phyloP scores from a whole-genome alignment of 768 basidiomycete genomes.

The Russula foetens region DNA sequence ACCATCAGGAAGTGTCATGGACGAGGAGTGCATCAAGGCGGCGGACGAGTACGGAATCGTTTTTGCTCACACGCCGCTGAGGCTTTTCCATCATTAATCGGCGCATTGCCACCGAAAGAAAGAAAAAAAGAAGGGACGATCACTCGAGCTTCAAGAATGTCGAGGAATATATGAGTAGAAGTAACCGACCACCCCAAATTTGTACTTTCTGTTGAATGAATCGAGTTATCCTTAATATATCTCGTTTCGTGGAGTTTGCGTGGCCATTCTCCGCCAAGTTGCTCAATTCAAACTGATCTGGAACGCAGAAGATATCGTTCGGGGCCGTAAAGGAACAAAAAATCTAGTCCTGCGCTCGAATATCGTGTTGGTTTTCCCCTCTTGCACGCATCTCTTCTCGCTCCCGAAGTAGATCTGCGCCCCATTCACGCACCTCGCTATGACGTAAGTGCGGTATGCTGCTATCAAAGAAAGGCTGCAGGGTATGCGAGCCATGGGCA shows the following conservation, averaged over 20 bases:
- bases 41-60: constrained; percentile 91
- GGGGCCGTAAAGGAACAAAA: not conserved
- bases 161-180: not conserved
- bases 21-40: constrained; percentile 90
- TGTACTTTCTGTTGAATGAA: constrained; percentile 3
- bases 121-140: not conserved
- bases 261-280: not conserved
- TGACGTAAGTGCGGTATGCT: constrained; percentile 68
- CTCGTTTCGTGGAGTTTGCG: not conserved
- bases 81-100: constrained; percentile 82
- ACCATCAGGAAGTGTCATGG: constrained; percentile 94
- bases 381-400: constrained; percentile 26
- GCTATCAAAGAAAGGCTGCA: constrained; percentile 76
- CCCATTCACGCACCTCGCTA: constrained; percentile 70
- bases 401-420: constrained; percentile 44
- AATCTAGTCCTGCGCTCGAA: not conserved
- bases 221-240: not conserved
- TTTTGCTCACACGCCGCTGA: constrained; percentile 81
- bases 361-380: not conserved
- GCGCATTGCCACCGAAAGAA: not conserved
- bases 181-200: not conserved
- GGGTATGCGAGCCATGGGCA: constrained; percentile 34
- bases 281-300: not conserved
- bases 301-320: no score
- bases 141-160: not conserved